Evolutionary conservation across 768 basidiomycete genomes (phyloP).

Genomic region (Russula foetens): DNA sequence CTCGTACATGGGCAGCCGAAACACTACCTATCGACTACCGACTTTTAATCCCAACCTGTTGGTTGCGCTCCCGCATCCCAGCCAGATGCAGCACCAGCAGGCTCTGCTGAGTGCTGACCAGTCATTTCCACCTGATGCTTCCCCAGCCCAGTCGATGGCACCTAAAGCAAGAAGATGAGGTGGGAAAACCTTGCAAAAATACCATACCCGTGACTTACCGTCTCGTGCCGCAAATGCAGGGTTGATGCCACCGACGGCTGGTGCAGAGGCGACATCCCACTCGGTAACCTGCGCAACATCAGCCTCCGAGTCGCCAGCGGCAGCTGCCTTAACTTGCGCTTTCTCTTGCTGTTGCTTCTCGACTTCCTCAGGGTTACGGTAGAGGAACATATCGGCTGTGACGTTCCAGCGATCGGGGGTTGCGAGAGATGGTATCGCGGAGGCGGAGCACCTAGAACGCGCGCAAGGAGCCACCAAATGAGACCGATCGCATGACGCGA

Average conservation of each 20-base stretch:
- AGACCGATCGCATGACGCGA: constrained; percentile 95
- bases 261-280: constrained; percentile 69
- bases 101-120: constrained; percentile 30
- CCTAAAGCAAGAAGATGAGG: constrained; percentile 23
- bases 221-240: constrained; percentile 62
- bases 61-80: constrained; percentile 15
- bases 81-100: constrained; percentile 17
- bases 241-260: constrained; percentile 65
- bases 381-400: constrained; percentile 99
- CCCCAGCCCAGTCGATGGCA: constrained; percentile 30
- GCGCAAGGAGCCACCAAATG: constrained; percentile 94
- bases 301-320: constrained; percentile 46
- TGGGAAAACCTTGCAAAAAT: neutral
- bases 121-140: constrained; percentile 23
- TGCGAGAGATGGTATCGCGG: constrained; percentile 86
- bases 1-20: constrained; percentile 13
- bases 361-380: constrained; percentile 98
- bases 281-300: constrained; percentile 49
- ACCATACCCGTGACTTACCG: constrained; percentile 35
- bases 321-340: constrained; percentile 71
- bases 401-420: constrained; percentile 92
- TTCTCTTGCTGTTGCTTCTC: constrained; percentile 97
- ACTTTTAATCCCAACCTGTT: constrained; percentile 19
- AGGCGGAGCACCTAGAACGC: constrained; percentile 96
- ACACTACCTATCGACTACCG: constrained; percentile 2